Evolutionary conservation across 1,139 yeast genomes (phyloP).

Genomic region (Lodderomyces margitis): DNA sequence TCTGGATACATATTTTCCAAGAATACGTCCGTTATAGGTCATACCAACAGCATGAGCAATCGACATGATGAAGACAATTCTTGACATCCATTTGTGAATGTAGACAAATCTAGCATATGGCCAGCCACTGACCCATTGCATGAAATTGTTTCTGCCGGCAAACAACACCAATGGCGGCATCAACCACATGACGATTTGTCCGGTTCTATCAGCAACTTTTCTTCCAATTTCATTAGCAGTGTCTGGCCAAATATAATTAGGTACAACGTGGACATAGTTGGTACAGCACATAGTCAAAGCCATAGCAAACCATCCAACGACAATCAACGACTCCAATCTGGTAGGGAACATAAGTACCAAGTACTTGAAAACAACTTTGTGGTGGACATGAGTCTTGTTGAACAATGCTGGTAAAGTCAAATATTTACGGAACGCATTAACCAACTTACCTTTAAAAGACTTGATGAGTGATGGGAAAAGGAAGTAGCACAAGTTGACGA

Average conservation of each 20-base stretch:
- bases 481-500: constrained; percentile 34
- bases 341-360: constrained; percentile 54
- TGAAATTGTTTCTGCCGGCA: constrained; percentile 66
- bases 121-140: constrained; percentile 68
- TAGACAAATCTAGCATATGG: constrained; percentile 56
- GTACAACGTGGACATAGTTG: constrained; percentile 38
- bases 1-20: constrained; percentile 37
- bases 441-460: constrained; percentile 28
- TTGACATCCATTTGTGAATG: constrained; percentile 66
- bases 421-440: constrained; percentile 40
- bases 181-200: constrained; percentile 45
- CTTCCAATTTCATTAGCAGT: constrained; percentile 45
- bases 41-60: constrained; percentile 53
- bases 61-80: constrained; percentile 43
- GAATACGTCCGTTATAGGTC: constrained; percentile 34
- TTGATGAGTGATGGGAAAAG: constrained; percentile 35
- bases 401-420: constrained; percentile 50
- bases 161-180: constrained; percentile 55
- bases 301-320: constrained; percentile 49
- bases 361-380: constrained; percentile 27
- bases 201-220: constrained; percentile 61
- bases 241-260: constrained; percentile 32
- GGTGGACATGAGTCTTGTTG: constrained; percentile 40
- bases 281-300: constrained; percentile 45
- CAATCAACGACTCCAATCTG: constrained; percentile 55